Evolutionary conservation across 176 grass and related monocot genomes (phyloP), one percentile per base, ranked within the genome.

Genomic region (Hsuehochloa calcarea): DNA sequence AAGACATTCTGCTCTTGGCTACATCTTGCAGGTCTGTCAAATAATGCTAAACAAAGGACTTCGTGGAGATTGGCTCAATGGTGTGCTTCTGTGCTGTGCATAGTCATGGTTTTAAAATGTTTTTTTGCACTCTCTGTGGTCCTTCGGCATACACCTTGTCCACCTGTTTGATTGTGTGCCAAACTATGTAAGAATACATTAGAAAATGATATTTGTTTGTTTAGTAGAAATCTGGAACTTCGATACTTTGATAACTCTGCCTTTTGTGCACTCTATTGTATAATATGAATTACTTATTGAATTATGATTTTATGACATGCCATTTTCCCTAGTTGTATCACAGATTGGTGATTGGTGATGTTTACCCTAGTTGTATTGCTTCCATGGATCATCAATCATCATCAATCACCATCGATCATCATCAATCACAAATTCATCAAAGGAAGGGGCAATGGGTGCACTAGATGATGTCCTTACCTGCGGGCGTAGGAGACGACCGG

Each of bases 101-200:
- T 67, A 98, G 87, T 83, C 93, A 98, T 93, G 96, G 96, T 76
- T 95, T 93, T 86, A 91, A 98, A 82, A 98, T 98, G 91, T 93
- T 98, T 76, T n/a, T 87, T 91, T 84, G 91, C 96, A n/a, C 85
- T 98, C 54, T 98, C 96, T 51, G 86, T 85, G 39, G 84, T 93
- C 86, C 91, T 98, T 71, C 91, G 92, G 61, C 93, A 98, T 86
- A 93, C 96, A 63, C 93, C 96, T 86, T 91, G 71, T 84, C 89
- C 91, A 83, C 96, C 96, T 80, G 66, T 77, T 68, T 67, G 37
- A 50, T 17, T 5, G 20, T 40, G 13, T 84, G 13, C 60, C 60
- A 50, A 51, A 65, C 62, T 83, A 47, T 31, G 8, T 22, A 34
- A 63, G 35, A 39, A 40, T 45, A 29, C n/a, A 47, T 31, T 85